These are phyloP conservation scores for Diddensiella caesifluorescens DNA, from an alignment of 805 yeast species.

Conservation along the genomic window DNA sequence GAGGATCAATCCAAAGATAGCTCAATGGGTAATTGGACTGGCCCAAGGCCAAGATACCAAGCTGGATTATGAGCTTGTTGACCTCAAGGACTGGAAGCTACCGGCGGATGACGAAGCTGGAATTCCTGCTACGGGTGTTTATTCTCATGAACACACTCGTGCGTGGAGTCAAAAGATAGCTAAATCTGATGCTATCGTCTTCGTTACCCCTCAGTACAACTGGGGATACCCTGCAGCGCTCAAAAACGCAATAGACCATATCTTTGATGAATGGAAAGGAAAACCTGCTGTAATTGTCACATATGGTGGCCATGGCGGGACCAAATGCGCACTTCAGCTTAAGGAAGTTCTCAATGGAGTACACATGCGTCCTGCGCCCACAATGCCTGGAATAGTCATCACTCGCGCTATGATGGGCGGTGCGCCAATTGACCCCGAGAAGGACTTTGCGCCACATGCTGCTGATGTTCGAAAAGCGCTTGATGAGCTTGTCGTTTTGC, in stretches of 20 bases:
- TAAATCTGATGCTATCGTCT: constrained; percentile 29
- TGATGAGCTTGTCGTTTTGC: no score
- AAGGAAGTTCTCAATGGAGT: constrained; percentile 11
- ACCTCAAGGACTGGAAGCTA: constrained; percentile 28
- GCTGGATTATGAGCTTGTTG: constrained; percentile 27
- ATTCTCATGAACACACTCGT: constrained; percentile 26
- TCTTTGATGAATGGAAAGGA: constrained; percentile 33
- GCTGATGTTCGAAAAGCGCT: no score
- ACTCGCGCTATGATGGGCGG: no score
- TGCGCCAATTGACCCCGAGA: no score
- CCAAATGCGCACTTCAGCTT: constrained; percentile 25
- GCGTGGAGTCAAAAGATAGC: constrained; percentile 30
- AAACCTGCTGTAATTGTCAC: constrained; percentile 34
- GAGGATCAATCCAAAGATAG: no score
- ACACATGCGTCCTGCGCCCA: constrained; percentile 1
- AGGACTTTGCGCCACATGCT: no score
- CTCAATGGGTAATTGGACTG: no score
- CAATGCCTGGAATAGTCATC: not conserved
- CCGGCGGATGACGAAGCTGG: constrained; percentile 32
- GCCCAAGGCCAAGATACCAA: no score
- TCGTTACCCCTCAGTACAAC: constrained; percentile 38
- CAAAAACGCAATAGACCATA: constrained; percentile 36
- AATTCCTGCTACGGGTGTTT: constrained; percentile 27
- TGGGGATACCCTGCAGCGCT: constrained; percentile 36
- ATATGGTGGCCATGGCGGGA: constrained; percentile 34